phyloP scores from a whole-genome alignment of 306 rosid species.

The Malus sylvestris region DNA sequence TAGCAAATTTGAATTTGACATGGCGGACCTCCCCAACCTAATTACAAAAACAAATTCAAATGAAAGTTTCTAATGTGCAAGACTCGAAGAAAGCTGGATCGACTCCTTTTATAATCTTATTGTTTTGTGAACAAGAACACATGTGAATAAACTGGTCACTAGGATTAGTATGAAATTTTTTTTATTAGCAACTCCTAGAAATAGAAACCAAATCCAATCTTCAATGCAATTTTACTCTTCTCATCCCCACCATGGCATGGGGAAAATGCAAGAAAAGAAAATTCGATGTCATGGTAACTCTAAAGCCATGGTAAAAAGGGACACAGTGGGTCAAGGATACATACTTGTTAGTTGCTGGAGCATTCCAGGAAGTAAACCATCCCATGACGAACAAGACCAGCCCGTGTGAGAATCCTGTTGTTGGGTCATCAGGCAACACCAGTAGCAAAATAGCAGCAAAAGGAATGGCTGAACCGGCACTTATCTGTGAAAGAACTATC shows the following conservation, averaged over 20 bases:
- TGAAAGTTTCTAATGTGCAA: neutral
- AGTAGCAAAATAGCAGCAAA: slow-evolving; percentile 57
- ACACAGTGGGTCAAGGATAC: slow-evolving; percentile 2
- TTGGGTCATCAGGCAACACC: slow-evolving; percentile 60
- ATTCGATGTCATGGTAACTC: too few species aligned
- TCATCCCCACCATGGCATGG: neutral
- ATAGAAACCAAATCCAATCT: neutral
- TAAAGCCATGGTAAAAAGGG: neutral
- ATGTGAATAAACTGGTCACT: neutral
- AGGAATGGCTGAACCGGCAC: slow-evolving; percentile 72
- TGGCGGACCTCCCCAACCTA: too few species aligned
- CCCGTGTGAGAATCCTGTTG: slow-evolving; percentile 56
- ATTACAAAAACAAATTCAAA: neutral
- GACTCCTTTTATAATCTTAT: neutral
- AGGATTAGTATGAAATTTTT: neutral
- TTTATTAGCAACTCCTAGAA: neutral
- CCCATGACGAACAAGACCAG: slow-evolving; percentile 70
- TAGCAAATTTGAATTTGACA: too few species aligned
- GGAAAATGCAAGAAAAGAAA: neutral
- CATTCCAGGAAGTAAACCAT: slow-evolving; percentile 56
- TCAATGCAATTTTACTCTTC: neutral
- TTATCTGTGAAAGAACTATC: slow-evolving; percentile 70
- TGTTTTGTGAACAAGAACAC: neutral
- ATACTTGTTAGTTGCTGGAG: slow-evolving; percentile 72
- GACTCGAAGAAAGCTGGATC: neutral